Base-by-base conservation (phyloP, 73 alveolate genomes). In the Tetrahymena thermophila region DNA sequence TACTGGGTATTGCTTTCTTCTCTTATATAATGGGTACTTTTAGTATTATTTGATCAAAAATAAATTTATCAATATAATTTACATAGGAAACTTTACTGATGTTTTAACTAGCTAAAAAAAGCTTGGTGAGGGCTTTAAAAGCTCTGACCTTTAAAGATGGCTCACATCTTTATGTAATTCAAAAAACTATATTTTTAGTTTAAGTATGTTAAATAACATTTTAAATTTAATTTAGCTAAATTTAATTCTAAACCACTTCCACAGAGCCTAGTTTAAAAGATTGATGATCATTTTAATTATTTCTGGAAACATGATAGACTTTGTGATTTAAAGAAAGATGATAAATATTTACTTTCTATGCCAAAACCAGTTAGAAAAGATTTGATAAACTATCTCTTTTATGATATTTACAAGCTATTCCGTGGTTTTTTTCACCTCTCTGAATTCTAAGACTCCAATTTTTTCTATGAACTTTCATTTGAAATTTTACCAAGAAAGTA, bases 1-100 rank as follows among this genome's bases (percentile, higher is more conserved):
- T 98, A 43, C 94, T 97, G 55, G 99, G 99, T 37, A 99, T 98
- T 16, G 99, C 99, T 31, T 97, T 98, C 97, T 98, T 98, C 97
- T 98, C 99, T 31, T 98, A 96, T 94, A 98, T 98, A 35, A 98
- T 98, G 99, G 97, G 98, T 1, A 96, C 93, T 55, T 98, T 98
- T 95, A 37, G 43, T 40, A 4, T 4, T 40, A 40, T 7, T 40
- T 40, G 10, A 4, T 40, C 9, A 4, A 8, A 40, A 6, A 40
- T 40, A 40, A 40, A 7, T 40, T 40, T 40, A 40, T 40, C 44
- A 40, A 96, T 97, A 34, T 16, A 56, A 6, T 56, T 56, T 56
- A 9, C 0, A 56, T 56, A 71, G 89, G 89, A 19, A 71, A 71
- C n/a, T 71, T 71, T 31, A 71, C 89, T 31, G 99, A 98, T 85